Evolutionary conservation across 2,329 filamentous ascomycete genomes (phyloP), one percentile per base, ranked within the genome.

Genomic region (Lasiodiplodia theobromae): DNA sequence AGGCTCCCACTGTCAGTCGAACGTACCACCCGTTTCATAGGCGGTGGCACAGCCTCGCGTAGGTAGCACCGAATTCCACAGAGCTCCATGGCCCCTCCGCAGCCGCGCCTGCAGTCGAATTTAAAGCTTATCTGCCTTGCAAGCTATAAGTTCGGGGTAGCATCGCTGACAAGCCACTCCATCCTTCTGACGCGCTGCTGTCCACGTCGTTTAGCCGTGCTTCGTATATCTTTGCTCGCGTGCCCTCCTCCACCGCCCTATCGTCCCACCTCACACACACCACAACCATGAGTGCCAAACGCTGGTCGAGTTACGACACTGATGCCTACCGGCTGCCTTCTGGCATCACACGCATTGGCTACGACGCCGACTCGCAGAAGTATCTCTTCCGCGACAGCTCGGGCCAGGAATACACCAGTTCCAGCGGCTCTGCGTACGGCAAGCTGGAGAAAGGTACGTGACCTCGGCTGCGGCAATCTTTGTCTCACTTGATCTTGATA

Each of bases 261-360:
- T 31, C 40, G 23, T 28, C 37, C 31, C 31, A 14, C 18, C 25
- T 31, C n/a, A n/a, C 25, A 31, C n/a, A n/a, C 25, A 31, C 8
- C 60, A 28, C 62, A 14, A 54, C 25, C 31, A 68, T 68, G 66
- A 68, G 57, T 57, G 47, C 60, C 47, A 51, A 64, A 37, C 66
- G 68, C 56, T 60, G 64, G 57, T 66, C 56, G 44, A 49, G 49
- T 16, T 63, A 68, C 57, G 66, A 68, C 44, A 49, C 14, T 1
- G 86, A 88, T 71, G 80, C 83, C 25, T 80, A 85, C 68, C 85
- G 86, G 53, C 82, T 88, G 18, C 86, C 86, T 2, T 79, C 84
- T 51, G 86, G 86, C 76, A 86, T 88, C 82, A 74, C 78, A 52
- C 82, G 86, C 68, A 79, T 86, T 34, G 85, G 85, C 71, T 88